Evolutionary conservation across 371 early-diverging fungal species (phyloP), one percentile per base, ranked within the genome.

Genomic region (Apophysomyces variabilis): DNA sequence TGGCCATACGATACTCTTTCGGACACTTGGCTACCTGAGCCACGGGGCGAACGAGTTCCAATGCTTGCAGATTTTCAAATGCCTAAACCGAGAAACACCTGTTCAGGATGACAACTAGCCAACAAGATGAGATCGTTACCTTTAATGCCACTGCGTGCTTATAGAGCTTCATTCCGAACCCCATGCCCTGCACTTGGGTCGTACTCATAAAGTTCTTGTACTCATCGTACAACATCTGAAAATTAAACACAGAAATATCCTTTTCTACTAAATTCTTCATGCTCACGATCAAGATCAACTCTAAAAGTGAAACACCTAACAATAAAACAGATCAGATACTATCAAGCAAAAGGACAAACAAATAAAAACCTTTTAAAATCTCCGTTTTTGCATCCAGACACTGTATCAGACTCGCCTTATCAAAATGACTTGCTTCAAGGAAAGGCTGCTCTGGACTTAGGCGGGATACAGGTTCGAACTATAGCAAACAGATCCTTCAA

Each of bases 201-300:
- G 69, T 69, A 47, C 83, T 86, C 88, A 90, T 84, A 65, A 95
- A 93, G 3, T 91, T 89, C 58, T 90, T 90, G 80, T 94, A 96
- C 75, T 92, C 94, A 61, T 96, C 93, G 71, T 93, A 94, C 1
- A 94, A 88, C 94, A 96, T 96, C 71, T 93, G 94, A 80, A 97
- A 97, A 69, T 96, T 97, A 72, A 95, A 94, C 14, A 81, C 78
- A n/a, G 71, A 71, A 16, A 83, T 85, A 26, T 92, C 90, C 18
- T 85, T 84, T 38, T 85, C 86, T 18, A 87, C 64, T 46, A 93
- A 65, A 37, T 91, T 87, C 65, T 89, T 89, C 85, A 93, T 93
- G 7, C 94, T 87, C 39, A 95, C 85, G 38, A 96, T 80, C 21
- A 96, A 73, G 32, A 89, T 85, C 5, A 95, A 76, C 74, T 96